A percentile compares a stretch with the other conserved stretches of the same genome.
phyloP scores from a whole-genome alignment of 306 rosid species.

The Quercus ilex region DNA sequence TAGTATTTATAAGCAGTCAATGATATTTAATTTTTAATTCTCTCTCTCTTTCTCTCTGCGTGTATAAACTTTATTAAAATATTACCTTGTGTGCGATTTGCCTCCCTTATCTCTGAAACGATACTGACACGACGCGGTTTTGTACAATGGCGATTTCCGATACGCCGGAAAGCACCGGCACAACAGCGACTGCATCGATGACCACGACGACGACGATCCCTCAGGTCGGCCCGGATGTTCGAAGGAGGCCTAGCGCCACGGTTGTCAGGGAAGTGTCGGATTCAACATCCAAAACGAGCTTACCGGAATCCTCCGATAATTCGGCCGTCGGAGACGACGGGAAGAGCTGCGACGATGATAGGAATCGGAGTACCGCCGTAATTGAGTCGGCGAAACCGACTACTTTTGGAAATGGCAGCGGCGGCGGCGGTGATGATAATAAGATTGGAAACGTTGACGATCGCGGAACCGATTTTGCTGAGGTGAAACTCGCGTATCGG shows the following conservation, averaged over 20 bases:
- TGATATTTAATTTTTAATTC: background rate
- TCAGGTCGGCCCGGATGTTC: constrained; percentile 24
- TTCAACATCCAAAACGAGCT: constrained; percentile 22
- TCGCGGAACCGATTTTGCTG: constrained; percentile 22
- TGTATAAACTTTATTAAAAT: background rate
- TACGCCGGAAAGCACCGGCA: constrained; percentile 28
- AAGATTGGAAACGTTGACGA: constrained; percentile 10
- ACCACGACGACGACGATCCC: constrained; percentile 1
- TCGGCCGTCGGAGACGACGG: constrained; percentile 22
- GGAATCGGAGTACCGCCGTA: constrained; percentile 31
- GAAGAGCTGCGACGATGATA: constrained; percentile 23
- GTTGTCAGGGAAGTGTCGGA: constrained; percentile 22
- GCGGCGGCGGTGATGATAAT: background rate
- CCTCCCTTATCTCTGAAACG: background rate
- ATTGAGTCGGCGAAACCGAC: constrained; percentile 9
- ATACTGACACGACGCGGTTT: background rate
- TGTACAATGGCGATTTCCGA: constrained; percentile 54
- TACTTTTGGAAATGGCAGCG: constrained; percentile 9
- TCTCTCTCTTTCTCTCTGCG: background rate
- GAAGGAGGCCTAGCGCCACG: constrained; percentile 40
- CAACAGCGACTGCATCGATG: background rate
- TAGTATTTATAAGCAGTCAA: too few relatives aligned
- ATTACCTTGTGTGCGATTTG: background rate
- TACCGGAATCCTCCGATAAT: constrained; percentile 18
- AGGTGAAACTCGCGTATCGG: constrained; percentile 46